Base-by-base conservation (phyloP, 306 rosid genomes). In the Gleditsia sinensis region DNA sequence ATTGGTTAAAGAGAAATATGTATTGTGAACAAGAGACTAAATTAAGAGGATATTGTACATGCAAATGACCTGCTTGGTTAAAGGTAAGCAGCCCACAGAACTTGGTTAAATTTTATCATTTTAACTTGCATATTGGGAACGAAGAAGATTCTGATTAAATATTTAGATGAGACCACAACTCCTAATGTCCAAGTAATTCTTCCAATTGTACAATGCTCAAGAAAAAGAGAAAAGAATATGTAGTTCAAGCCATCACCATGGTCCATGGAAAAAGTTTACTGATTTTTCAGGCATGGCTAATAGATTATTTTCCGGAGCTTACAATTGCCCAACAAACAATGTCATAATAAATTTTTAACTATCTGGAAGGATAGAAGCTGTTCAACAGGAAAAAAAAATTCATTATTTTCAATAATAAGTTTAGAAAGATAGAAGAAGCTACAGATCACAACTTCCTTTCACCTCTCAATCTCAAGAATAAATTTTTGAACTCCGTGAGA, bases 1-100 rank as follows among this genome's bases (percentile, higher is more conserved):
- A 46, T 71, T 28, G 58, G 24, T 56, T 57, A 4, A 57, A 78
- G 77, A 68, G 43, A 78, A 28, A 24, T 42, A 49, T 20, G 43
- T 11, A 46, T 50, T 13, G 39, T 34, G 60, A 67, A 43, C 10
- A 67, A 67, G 42, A 11, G 36, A 50, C 43, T 28, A 49, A 43
- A 62, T 59, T 9, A 12, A n/a, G 6, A 43, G 53, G 67, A 36
- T 37, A 23, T 51, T 77, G 70, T 34, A 54, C 53, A 73, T 20
- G 36, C 28, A 25, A 30, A 54, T 5, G 46, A 20, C 36, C 12
- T 17, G 20, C 12, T 45, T 53, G 24, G 39, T 42, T 9, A 8
- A 69, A 61, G 69, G 24, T 14, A 67, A 50, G 75, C 23, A 72
- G 50, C 16, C 27, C 23, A 51, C 11, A 28, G 45, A 75, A 46